Conservation (phyloP, 2,329 filamentous ascomycete species). For the Purpureocillium takamizusanense region DNA sequence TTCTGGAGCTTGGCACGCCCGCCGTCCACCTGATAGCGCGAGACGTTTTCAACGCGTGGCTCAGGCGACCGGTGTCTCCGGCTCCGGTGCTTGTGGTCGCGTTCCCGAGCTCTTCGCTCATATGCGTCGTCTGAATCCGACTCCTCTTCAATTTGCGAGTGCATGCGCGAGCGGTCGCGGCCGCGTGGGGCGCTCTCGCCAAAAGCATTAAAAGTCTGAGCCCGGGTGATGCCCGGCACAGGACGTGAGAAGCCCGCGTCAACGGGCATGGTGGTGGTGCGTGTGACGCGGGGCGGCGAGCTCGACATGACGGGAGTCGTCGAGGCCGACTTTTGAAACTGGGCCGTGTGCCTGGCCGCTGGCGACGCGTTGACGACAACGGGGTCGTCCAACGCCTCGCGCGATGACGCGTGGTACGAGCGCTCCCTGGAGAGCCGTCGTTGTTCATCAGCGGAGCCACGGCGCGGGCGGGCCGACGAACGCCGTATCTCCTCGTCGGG, state of each 20-base stretch:
- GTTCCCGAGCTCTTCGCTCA: slow-evolving; percentile 16
- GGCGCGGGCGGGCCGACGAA: slow-evolving; percentile 22
- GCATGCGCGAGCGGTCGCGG: slow-evolving; percentile 25
- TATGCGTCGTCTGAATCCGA: slow-evolving; percentile 25
- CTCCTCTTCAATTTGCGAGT: slow-evolving; percentile 24
- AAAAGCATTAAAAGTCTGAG: slow-evolving; percentile 23
- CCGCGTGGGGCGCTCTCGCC: slow-evolving; percentile 19
- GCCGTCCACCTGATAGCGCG: slow-evolving; percentile 20
- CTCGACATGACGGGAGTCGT: slow-evolving; percentile 13
- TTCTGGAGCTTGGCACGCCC: slow-evolving; percentile 17
- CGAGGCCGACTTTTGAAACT: slow-evolving; percentile 16
- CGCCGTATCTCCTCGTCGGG: slow-evolving; percentile 22
- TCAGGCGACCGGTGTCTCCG: slow-evolving; percentile 24
- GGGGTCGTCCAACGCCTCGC: slow-evolving; percentile 22
- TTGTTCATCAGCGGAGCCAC: slow-evolving; percentile 20
- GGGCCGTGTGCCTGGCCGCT: slow-evolving; percentile 16
- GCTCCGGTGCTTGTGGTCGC: slow-evolving; percentile 27
- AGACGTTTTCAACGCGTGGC: slow-evolving; percentile 11
- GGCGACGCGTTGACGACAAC: slow-evolving; percentile 19
- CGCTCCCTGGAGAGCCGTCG: slow-evolving; percentile 15
- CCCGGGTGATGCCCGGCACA: slow-evolving; percentile 17
- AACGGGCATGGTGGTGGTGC: slow-evolving; percentile 25
- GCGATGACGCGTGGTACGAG: slow-evolving; percentile 19
- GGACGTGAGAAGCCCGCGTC: slow-evolving; percentile 18
- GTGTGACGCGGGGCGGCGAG: slow-evolving; percentile 24